phyloP scores from a whole-genome alignment of 2,329 filamentous ascomycete species.

The Aspergillus latus region DNA sequence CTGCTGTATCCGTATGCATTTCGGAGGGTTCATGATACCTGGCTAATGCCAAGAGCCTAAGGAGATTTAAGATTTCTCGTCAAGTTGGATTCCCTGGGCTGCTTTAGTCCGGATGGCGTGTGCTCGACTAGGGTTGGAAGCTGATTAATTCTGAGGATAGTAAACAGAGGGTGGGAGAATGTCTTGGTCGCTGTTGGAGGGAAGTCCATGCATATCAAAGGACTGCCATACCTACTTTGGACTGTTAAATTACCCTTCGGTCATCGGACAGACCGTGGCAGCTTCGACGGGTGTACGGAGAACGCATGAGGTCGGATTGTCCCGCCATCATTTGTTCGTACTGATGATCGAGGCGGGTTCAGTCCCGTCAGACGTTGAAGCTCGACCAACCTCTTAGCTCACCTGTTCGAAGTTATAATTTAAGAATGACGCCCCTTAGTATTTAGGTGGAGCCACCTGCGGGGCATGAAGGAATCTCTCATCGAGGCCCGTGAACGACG shows the following conservation, averaged over 20 bases:
- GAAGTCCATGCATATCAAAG: not conserved
- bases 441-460: conserved; percentile 9
- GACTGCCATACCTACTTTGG: not conserved
- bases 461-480: conserved; percentile 14
- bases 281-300: not conserved
- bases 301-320: not conserved
- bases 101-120: too few relatives aligned
- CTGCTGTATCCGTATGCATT: not conserved
- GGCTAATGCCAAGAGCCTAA: not conserved
- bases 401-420: not conserved
- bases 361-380: not conserved
- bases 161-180: too few relatives aligned
- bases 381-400: not conserved
- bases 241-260: not conserved
- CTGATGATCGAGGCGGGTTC: not conserved
- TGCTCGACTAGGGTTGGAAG: not conserved
- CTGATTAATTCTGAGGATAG: not conserved
- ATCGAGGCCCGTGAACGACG: conserved; percentile 8
- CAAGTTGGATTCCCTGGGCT: not conserved
- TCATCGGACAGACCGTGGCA: not conserved
- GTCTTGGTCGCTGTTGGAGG: not conserved
- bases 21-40: not conserved
- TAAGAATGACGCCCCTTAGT: conserved; percentile 2
- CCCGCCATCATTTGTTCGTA: not conserved
- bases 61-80: not conserved